Evolutionary conservation across 345 rosid species (phyloP).

Genomic region (Clarkia xantiana): DNA sequence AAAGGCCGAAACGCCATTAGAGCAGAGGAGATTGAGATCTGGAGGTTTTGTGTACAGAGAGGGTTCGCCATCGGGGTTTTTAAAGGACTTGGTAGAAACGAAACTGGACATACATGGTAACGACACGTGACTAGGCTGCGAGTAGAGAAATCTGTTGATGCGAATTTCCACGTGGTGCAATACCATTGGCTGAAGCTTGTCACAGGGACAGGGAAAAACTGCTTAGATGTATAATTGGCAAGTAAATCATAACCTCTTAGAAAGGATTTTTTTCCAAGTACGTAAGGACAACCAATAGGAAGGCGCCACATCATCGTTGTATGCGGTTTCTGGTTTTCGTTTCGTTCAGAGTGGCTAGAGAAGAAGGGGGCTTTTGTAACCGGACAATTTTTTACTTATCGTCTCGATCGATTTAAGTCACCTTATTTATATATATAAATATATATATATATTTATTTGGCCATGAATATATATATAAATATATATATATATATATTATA

Average conservation of each 20-base stretch:
- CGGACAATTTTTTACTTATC: no score
- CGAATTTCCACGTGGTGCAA: slow-evolving; percentile 12
- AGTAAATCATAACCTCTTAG: neutral
- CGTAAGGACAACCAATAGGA: neutral
- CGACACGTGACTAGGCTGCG: slow-evolving; percentile 11
- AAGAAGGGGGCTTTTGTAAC: no score
- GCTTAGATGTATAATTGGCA: no score
- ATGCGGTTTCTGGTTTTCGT: no score
- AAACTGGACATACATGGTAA: slow-evolving; percentile 7
- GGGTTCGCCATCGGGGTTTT: neutral
- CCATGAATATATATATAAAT: no score
- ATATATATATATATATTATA: no score
- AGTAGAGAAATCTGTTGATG: fast-evolving
- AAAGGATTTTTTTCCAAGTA: neutral
- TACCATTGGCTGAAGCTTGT: slow-evolving; percentile 17
- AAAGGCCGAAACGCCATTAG: slow-evolving; percentile 32
- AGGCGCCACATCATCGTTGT: neutral
- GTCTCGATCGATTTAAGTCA: no score
- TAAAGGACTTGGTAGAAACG: slow-evolving; percentile 5
- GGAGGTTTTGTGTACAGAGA: neutral
- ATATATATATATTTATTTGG: no score
- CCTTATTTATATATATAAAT: no score
- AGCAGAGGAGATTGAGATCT: neutral
- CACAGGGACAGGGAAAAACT: slow-evolving; percentile 4
- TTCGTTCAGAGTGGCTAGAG: no score